These are phyloP conservation scores for Salix brachista DNA, from an alignment of 345 rosid genomes.

Conservation along the genomic window DNA sequence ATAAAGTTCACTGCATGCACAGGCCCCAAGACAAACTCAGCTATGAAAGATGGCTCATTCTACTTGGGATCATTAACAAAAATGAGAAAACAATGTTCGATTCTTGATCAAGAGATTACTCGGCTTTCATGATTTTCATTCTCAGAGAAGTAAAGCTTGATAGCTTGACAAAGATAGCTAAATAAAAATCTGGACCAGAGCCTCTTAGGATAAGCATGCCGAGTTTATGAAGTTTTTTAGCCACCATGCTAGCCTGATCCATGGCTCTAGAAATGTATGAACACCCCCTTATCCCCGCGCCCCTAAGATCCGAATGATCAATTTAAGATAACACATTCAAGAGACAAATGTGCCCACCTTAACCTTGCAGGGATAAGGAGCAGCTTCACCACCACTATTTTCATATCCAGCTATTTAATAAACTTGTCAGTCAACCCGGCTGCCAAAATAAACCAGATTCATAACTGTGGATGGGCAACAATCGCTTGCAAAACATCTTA, in stretches of 20 bases:
- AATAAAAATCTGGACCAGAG: neutral
- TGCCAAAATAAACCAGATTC: conserved; percentile 82
- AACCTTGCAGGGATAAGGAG: conserved; percentile 97
- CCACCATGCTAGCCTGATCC: neutral
- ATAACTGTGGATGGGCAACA: conserved; percentile 64
- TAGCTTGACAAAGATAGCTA: conserved; percentile 3
- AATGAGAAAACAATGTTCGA: neutral
- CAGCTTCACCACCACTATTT: conserved; percentile 43
- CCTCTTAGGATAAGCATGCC: neutral
- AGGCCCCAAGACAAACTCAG: conserved; percentile 1
- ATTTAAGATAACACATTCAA: conserved; percentile 76
- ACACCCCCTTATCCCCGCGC: conserved; percentile 92
- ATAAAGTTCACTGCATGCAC: neutral
- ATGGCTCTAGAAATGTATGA: conserved; percentile 5
- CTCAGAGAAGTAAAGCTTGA: neutral
- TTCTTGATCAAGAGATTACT: neutral
- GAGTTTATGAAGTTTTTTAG: neutral
- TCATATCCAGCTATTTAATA: conserved; percentile 36
- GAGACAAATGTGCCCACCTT: conserved; percentile 96
- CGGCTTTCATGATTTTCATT: neutral
- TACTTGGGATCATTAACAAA: neutral
- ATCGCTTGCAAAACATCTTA: conserved; percentile 46
- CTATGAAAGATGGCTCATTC: neutral
- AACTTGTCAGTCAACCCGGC: conserved; percentile 79
- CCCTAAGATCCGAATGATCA: conserved; percentile 54